Evolutionary conservation across 208 protist genomes (phyloP).

Genomic region (Porcisia deanei): DNA sequence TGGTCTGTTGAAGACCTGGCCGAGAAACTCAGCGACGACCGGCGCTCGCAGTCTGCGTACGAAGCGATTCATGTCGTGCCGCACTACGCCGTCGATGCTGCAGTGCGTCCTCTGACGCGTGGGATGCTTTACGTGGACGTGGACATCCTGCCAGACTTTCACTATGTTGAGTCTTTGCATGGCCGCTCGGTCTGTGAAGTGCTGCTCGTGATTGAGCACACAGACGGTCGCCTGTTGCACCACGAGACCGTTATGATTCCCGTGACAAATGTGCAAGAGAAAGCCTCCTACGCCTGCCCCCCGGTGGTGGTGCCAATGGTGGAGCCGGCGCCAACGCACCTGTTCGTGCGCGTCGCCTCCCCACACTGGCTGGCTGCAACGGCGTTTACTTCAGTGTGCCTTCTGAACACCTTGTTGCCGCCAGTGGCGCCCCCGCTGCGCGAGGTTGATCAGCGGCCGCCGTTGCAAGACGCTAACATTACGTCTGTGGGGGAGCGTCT

Average conservation of each 20-base stretch:
- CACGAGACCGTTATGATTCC: slow-evolving; percentile 96
- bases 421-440: slow-evolving; percentile 62
- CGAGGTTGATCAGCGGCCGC: slow-evolving; percentile 68
- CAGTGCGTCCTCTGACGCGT: slow-evolving; percentile 96
- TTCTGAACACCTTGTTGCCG: slow-evolving; percentile 95
- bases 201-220: slow-evolving; percentile 96
- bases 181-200: slow-evolving; percentile 86
- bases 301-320: slow-evolving; percentile 97
- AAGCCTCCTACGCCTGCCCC: slow-evolving; percentile 78
- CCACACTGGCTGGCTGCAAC: slow-evolving; percentile 89
- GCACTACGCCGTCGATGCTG: slow-evolving; percentile 90
- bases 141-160: slow-evolving; percentile 96
- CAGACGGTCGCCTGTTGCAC: slow-evolving; percentile 97
- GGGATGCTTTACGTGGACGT: slow-evolving; percentile 96
- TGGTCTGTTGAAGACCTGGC: slow-evolving; percentile 94
- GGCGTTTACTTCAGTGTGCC: slow-evolving; percentile 81
- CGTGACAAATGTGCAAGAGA: slow-evolving; percentile 47
- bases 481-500: slow-evolving; percentile 75
- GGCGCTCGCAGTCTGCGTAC: slow-evolving; percentile 86
- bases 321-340: slow-evolving; percentile 96
- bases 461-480: slow-evolving; percentile 65
- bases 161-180: slow-evolving; percentile 94
- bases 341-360: slow-evolving; percentile 92
- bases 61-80: slow-evolving; percentile 96
- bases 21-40: slow-evolving; percentile 89